Evolutionary conservation across 2,329 filamentous ascomycete species (phyloP), one percentile per base, ranked within the genome.

Genomic region (Colletotrichum eleusines): DNA sequence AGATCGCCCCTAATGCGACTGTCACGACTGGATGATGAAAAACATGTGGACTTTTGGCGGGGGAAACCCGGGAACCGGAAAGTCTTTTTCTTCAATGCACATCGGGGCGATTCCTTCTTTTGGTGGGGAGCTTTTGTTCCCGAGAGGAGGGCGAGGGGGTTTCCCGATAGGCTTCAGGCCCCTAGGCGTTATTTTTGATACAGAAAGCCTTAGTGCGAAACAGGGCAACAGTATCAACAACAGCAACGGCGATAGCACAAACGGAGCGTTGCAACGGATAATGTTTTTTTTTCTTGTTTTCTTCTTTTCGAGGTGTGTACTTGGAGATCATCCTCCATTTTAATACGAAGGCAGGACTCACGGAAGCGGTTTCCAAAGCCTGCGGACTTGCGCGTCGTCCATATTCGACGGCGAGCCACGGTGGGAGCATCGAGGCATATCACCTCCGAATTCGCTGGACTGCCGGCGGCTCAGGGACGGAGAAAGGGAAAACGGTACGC

Each of bases 1-100:
- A 71, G 18, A 12, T 58, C 6, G 42, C 20, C 50, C 20, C 63
- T n/a, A 71, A 71, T 35, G 58, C 11, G 42, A 71, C 68, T 38
- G 61, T 18, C 12, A 54, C 62, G 46, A 4, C 35, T 35, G 11
- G 31, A 11, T 62, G 33, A 46, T 46, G 3, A 5, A 2, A 35
- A 28, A 12, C 23, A 9, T 7, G n/a, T n/a, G 31, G 9, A 20
- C 14, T 14, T 31, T 18, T 23, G 23, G 18, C 8, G 38, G 44
- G n/a, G n/a, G 35, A 51, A 50, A 23, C 9, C 20, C n/a, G 38
- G 26, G 38, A 60, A 48, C 33, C 28, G 42, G 46, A 18, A n/a
- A 33, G 14, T 33, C n/a, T 12, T 14, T n/a, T 4, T 40, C 23
- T 63, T 35, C 28, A 35, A 35, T 3, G 53, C 53, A 40, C 16